Evolutionary conservation across 2,329 filamentous ascomycete genomes (phyloP), one percentile per base, ranked within the genome.

Genomic region (Acarospora socialis): DNA sequence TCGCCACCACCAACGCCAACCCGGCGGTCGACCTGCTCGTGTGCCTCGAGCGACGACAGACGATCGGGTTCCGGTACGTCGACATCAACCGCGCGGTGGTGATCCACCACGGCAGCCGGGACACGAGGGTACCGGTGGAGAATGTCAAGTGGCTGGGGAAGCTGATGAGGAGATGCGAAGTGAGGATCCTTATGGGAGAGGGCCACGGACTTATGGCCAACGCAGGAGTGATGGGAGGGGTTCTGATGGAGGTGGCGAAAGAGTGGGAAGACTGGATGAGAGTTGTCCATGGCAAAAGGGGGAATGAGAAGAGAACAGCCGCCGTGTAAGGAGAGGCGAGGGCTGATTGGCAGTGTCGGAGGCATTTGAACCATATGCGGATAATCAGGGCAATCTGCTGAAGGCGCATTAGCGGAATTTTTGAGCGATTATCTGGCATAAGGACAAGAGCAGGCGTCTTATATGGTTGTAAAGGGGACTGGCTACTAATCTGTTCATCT

Each of bases 201-300:
- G 83, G 86, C 3, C 90, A 98, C 50, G 87, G 90, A 0, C 61
- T 98, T 15, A 98, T 98, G 90, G 90, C 90, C 1, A 92, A 79
- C 43, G 86, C 90, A 1, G 65, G 66, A 9, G 87, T 95, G 26
- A 98, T 98, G 90, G 81, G 83, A 25, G 75, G 77, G 13, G 80
- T 95, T n/a, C 61, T 98, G 21, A 87, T 83, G 55, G 90, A 98
- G 59, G 92, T 98, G 48, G 80, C 81, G 32, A 76, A 76, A 43
- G 90, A 95, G 53, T 95, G 87, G 87, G 80, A 86, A 43, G 81
- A 87, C 46, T 87, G 81, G 81, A 75, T 72, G 48, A 68, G 70
- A 26, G 67, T 66, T 19, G 60, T 65, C 13, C 59, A 61, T 40
- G 59, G 61, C 22, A 56, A 53, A 44, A 48, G 37, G 39, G 32